Percentiles rank a stretch among this genome's conserved stretches.
Conservation (phyloP, 805 yeast genomes). For the Tetrapisispora nanseiensis region DNA sequence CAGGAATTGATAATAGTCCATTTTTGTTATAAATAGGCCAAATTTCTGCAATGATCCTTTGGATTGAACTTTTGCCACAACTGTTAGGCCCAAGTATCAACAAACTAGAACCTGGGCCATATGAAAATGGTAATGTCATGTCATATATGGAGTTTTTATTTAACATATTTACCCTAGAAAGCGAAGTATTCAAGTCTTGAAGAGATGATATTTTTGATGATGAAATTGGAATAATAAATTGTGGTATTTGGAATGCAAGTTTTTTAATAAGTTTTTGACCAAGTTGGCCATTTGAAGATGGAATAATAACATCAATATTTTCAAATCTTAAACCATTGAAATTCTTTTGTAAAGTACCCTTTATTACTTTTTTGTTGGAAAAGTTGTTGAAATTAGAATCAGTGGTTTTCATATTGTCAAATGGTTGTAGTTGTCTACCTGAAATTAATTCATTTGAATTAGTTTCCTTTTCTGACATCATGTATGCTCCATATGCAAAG, state of each 20-base stretch:
- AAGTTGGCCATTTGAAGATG: conserved; percentile 50
- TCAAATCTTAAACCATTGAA: conserved; percentile 77
- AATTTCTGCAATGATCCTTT: conserved; percentile 73
- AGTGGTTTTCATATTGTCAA: not conserved
- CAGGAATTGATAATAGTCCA: conserved; percentile 76
- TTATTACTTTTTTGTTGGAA: conserved; percentile 35
- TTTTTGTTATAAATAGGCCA: conserved; percentile 74
- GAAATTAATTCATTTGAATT: not conserved
- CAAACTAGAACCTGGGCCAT: conserved; percentile 48
- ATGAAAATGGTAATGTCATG: conserved; percentile 19
- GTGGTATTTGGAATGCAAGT: conserved; percentile 45
- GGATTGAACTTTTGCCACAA: conserved; percentile 79
- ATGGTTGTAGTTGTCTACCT: not conserved
- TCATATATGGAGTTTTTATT: conserved; percentile 10
- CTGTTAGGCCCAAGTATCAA: conserved; percentile 83
- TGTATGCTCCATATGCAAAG: conserved; percentile 32
- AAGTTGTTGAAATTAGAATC: not conserved
- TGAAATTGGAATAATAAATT: conserved; percentile 11
- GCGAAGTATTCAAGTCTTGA: conserved; percentile 23
- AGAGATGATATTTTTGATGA: conserved; percentile 28
- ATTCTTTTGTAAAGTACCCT: conserved; percentile 72
- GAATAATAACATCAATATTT: conserved; percentile 72
- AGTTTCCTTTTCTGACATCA: conserved; percentile 7
- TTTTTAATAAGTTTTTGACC: conserved; percentile 55
- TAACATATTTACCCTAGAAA: not conserved